Evolutionary conservation across 257 asterid genomes (phyloP).

Genomic region (Hygrophila difformis): DNA sequence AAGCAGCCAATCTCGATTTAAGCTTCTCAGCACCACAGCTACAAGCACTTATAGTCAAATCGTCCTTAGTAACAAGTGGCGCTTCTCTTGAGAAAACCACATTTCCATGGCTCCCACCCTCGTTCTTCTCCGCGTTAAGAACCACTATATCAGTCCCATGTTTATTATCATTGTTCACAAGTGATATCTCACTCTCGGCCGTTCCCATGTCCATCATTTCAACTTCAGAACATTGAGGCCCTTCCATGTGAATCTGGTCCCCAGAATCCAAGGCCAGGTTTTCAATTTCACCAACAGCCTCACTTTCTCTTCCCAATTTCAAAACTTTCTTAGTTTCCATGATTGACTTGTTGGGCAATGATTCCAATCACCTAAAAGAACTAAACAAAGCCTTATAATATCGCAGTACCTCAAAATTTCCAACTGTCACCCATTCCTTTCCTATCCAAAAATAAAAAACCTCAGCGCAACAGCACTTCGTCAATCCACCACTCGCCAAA

Average conservation of each 20-base stretch:
- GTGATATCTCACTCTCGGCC: slow-evolving; percentile 26
- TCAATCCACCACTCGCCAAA: slow-evolving; percentile 9
- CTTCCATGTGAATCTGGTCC: slow-evolving; percentile 24
- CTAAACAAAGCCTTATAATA: not conserved
- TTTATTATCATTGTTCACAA: slow-evolving; percentile 16
- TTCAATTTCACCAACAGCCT: slow-evolving; percentile 22
- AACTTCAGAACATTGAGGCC: slow-evolving; percentile 39
- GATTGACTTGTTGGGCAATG: too few species aligned
- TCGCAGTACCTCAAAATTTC: slow-evolving; percentile 18
- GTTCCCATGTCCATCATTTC: slow-evolving; percentile 66
- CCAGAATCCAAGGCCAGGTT: slow-evolving; percentile 20
- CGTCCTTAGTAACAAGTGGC: slow-evolving; percentile 53
- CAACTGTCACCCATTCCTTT: slow-evolving; percentile 26
- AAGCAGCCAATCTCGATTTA: slow-evolving; percentile 53
- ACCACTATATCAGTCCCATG: slow-evolving; percentile 23
- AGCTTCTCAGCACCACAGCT: slow-evolving; percentile 79
- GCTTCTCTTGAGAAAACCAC: slow-evolving; percentile 64
- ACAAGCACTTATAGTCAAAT: slow-evolving; percentile 38
- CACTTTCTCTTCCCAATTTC: slow-evolving; percentile 22
- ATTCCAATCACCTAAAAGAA: slow-evolving; percentile 10
- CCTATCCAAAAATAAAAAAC: slow-evolving; percentile 11
- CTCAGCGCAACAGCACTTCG: slow-evolving; percentile 16
- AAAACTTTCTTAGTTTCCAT: slow-evolving; percentile 29
- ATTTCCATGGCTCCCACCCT: slow-evolving; percentile 51
- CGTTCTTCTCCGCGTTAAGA: slow-evolving; percentile 36